Evolutionary conservation across 441 rosid species (phyloP).

Genomic region (Kokia cookei): DNA sequence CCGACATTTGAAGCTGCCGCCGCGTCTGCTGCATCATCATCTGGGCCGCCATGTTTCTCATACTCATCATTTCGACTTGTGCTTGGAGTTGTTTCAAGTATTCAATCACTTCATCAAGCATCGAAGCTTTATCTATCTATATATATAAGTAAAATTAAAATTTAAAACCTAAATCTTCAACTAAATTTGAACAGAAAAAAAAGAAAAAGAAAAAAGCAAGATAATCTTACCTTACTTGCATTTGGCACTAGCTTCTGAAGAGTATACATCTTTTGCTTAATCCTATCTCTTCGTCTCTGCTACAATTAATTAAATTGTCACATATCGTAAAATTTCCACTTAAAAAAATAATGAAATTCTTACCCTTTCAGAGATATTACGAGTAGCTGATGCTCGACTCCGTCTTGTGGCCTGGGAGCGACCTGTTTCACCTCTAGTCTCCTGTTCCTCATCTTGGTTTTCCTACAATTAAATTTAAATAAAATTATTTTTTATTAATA

Average conservation of each 20-base stretch:
- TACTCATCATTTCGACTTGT: slow-evolving; percentile 70
- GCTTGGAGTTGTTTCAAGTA: slow-evolving; percentile 86
- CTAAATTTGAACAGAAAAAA: slow-evolving; percentile 3
- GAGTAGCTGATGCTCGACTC: slow-evolving; percentile 82
- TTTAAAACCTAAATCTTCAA: background rate
- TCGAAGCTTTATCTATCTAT: slow-evolving; percentile 93
- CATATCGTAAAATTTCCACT: no score
- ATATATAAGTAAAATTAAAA: background rate
- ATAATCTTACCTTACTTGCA: slow-evolving; percentile 69
- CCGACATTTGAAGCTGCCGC: slow-evolving; percentile 70
- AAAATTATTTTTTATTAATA: no score
- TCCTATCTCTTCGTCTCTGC: slow-evolving; percentile 87
- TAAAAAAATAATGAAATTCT: background rate
- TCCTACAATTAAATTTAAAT: background rate
- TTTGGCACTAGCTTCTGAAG: slow-evolving; percentile 92
- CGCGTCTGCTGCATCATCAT: slow-evolving; percentile 59
- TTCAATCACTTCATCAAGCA: slow-evolving; percentile 95
- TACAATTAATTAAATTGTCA: background rate
- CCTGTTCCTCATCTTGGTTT: slow-evolving; percentile 25
- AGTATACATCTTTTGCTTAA: slow-evolving; percentile 87
- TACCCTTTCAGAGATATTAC: slow-evolving; percentile 94
- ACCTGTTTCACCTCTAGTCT: slow-evolving; percentile 23
- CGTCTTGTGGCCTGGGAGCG: slow-evolving; percentile 56
- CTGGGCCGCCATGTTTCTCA: slow-evolving; percentile 46
- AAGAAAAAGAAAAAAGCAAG: background rate